Evolutionary conservation across 129 eudicot species (phyloP).

Genomic region (Erigeron canadensis): DNA sequence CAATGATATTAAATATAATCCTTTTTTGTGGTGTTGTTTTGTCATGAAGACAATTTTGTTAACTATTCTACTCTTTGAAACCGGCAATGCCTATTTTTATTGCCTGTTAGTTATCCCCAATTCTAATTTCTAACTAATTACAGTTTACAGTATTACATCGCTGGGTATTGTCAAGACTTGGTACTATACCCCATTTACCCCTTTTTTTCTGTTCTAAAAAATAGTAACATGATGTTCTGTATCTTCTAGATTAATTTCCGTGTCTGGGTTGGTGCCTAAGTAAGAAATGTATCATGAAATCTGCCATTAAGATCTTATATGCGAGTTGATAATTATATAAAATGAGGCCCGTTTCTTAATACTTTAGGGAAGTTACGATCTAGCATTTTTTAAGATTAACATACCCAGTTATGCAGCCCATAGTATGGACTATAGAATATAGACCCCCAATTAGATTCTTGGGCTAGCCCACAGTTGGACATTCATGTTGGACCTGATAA

Average conservation of each 20-base stretch:
- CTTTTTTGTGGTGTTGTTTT: too few species aligned
- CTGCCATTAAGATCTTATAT: neutral
- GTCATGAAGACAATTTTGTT: too few species aligned
- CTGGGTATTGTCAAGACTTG: neutral
- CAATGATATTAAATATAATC: too few species aligned
- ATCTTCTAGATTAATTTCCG: neutral
- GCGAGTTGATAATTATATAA: neutral
- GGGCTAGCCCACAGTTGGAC: slow-evolving; percentile 14
- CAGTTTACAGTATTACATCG: neutral
- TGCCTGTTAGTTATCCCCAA: too few species aligned
- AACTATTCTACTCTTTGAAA: too few species aligned
- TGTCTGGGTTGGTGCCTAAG: neutral
- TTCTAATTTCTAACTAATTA: too few species aligned
- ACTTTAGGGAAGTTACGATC: neutral
- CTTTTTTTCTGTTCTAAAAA: too few species aligned
- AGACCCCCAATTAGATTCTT: neutral
- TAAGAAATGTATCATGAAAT: neutral
- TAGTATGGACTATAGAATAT: neutral
- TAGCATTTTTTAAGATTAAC: neutral
- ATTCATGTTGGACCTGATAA: neutral
- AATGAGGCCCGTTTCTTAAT: neutral
- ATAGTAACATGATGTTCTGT: neutral
- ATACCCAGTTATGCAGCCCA: too few species aligned
- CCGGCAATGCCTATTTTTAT: too few species aligned
- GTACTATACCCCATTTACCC: too few species aligned